A percentile compares a stretch with the other conserved stretches of the same genome.
These are phyloP conservation scores for Xylaria sp. DNA, from an alignment of 495 filamentous ascomycete genomes.

Conservation along the genomic window DNA sequence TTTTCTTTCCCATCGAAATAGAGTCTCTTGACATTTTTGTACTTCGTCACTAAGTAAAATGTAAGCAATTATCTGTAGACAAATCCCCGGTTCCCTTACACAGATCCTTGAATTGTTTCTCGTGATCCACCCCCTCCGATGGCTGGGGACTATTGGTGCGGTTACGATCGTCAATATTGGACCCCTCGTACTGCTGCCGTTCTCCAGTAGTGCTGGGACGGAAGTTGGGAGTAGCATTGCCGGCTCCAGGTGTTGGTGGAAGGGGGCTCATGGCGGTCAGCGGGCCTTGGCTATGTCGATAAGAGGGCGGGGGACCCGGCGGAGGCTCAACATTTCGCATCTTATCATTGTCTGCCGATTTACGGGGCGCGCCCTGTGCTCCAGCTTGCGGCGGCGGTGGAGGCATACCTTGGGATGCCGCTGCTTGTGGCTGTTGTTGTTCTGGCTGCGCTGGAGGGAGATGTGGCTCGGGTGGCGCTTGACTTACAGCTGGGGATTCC, in stretches of 20 bases:
- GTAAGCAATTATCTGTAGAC: conserved; percentile 25
- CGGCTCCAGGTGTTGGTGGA: conserved; percentile 47
- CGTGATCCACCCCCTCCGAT: conserved; percentile 60
- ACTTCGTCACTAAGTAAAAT: conserved; percentile 75
- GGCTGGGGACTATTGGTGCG: conserved; percentile 69
- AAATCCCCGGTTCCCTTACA: conserved; percentile 55
- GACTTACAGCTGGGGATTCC: conserved; percentile 45
- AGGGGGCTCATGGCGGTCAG: conserved; percentile 48
- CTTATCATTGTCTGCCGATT: conserved; percentile 53
- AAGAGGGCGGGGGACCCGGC: conserved; percentile 55
- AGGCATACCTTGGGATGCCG: conserved; percentile 51
- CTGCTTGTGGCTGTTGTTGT: conserved; percentile 35
- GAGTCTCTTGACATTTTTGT: conserved; percentile 95
- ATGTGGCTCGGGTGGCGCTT: conserved; percentile 46
- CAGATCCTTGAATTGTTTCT: conserved; percentile 68
- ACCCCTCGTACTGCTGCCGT: conserved; percentile 47
- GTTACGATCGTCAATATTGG: conserved; percentile 55
- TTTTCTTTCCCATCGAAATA: conserved; percentile 96
- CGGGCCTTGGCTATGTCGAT: conserved; percentile 56
- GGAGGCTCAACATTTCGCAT: conserved; percentile 53
- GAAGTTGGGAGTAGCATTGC: conserved; percentile 44
- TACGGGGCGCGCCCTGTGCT: conserved; percentile 51
- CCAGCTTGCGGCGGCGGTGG: conserved; percentile 57
- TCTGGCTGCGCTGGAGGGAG: conserved; percentile 45
- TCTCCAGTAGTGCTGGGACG: conserved; percentile 47